A percentile compares a stretch with the other conserved stretches of the same genome.
Evolutionary conservation across 371 early-diverging fungal genomes (phyloP).

Genomic region (Haplosporangium sp.): DNA sequence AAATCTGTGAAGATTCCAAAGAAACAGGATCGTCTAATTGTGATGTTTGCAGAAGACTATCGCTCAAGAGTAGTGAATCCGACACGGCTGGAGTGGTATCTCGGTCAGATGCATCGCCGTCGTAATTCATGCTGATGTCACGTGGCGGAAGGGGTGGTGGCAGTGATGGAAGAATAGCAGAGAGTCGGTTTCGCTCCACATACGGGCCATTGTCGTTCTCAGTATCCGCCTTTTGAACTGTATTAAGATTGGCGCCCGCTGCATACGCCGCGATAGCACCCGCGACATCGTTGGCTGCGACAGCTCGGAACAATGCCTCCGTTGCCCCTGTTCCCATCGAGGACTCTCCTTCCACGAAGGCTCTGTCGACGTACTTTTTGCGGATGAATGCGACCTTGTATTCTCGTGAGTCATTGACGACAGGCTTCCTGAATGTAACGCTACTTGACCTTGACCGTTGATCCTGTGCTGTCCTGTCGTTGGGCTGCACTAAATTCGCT

Average conservation of each 20-base stretch:
- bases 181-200: slow-evolving; percentile 70
- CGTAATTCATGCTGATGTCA: too few relatives aligned
- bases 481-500: slow-evolving; percentile 42
- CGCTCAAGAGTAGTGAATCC: slow-evolving; percentile 3
- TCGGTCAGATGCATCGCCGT: too few relatives aligned
- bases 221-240: slow-evolving; percentile 22
- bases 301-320: slow-evolving; percentile 38
- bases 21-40: too few relatives aligned
- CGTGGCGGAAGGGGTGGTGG: too few relatives aligned
- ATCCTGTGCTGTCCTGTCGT: not conserved
- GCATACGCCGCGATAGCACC: slow-evolving; percentile 43
- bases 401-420: slow-evolving; percentile 46
- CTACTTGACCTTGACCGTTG: slow-evolving; percentile 58
- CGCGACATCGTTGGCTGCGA: slow-evolving; percentile 24
- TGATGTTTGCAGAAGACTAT: too few relatives aligned
- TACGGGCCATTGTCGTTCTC: slow-evolving; percentile 18
- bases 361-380: slow-evolving; percentile 62
- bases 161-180: too few relatives aligned
- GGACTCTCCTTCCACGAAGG: slow-evolving; percentile 56
- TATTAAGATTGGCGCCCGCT: slow-evolving; percentile 47
- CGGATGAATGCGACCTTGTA: slow-evolving; percentile 58
- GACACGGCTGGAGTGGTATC: not conserved
- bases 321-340: slow-evolving; percentile 15
- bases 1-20: too few relatives aligned
- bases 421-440: slow-evolving; percentile 28